Evolutionary conservation across 306 rosid species (phyloP).

Genomic region (Mimosa pudica): DNA sequence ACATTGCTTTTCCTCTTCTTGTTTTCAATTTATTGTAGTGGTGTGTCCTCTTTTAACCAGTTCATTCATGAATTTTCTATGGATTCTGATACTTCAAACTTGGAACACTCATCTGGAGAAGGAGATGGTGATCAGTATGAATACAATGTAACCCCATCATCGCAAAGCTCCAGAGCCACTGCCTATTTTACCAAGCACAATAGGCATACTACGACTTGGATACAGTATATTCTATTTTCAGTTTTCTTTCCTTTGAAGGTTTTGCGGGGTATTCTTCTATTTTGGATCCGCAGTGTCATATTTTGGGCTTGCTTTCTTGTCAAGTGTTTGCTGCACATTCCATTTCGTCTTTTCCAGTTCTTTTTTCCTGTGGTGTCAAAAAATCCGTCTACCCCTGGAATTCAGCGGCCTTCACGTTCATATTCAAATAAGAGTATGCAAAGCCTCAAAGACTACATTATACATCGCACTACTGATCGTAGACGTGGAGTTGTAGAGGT

Average conservation of each 20-base stretch:
- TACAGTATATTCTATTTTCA: constrained; percentile 53
- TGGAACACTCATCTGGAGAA: constrained; percentile 63
- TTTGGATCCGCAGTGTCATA: constrained; percentile 52
- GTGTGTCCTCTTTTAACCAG: constrained; percentile 90
- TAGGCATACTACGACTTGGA: constrained; percentile 54
- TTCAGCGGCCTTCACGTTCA: constrained; percentile 36
- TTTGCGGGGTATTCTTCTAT: constrained; percentile 49
- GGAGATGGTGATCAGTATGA: constrained; percentile 62
- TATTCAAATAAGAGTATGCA: constrained; percentile 50
- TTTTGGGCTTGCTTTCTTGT: constrained; percentile 63
- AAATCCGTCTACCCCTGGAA: constrained; percentile 33
- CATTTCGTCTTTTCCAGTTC: constrained; percentile 42
- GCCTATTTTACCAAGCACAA: constrained; percentile 43
- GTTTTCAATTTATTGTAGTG: constrained; percentile 50
- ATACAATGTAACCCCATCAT: constrained; percentile 58
- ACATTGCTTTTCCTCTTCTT: constrained; percentile 31
- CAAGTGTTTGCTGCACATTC: constrained; percentile 62
- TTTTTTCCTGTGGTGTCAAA: constrained; percentile 37
- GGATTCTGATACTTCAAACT: constrained; percentile 80
- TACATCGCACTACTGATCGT: constrained; percentile 78
- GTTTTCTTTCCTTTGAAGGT: constrained; percentile 62
- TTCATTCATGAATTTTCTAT: constrained; percentile 80
- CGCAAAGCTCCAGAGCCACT: constrained; percentile 67
- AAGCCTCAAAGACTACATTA: constrained; percentile 70
- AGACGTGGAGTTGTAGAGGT: constrained; percentile 98